Conservation (phyloP, 2,329 filamentous ascomycete species). For the Coniochaeta prunicola region DNA sequence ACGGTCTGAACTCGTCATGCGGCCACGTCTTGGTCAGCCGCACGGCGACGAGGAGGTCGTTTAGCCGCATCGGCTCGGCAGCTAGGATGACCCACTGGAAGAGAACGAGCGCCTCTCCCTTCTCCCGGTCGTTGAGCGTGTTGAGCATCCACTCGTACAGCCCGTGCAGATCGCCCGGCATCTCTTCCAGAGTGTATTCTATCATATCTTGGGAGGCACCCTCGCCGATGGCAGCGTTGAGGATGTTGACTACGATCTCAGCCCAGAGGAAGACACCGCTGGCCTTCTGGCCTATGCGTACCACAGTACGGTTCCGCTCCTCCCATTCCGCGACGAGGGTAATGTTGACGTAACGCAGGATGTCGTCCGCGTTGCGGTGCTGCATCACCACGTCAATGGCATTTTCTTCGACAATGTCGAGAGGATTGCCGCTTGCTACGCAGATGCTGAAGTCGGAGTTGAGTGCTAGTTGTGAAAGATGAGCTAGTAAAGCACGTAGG, state of each 20-base stretch:
- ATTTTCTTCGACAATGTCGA: constrained; percentile 13
- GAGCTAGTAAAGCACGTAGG: constrained; percentile 18
- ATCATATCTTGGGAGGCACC: constrained; percentile 24
- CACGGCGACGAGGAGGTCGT: constrained; percentile 22
- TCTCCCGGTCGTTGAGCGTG: constrained; percentile 20
- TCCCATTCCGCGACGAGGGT: constrained; percentile 24
- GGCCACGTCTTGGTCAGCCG: constrained; percentile 16
- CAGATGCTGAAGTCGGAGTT: constrained; percentile 26
- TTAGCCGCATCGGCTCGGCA: constrained; percentile 22
- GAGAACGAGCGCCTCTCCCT: constrained; percentile 19
- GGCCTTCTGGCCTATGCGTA: constrained; percentile 18
- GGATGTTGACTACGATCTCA: constrained; percentile 25
- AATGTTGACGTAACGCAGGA: constrained; percentile 21
- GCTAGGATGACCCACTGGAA: constrained; percentile 27
- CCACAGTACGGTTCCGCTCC: constrained; percentile 18
- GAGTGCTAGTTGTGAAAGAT: constrained; percentile 19
- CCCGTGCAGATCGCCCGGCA: constrained; percentile 22
- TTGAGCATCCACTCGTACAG: constrained; percentile 26
- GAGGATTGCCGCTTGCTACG: constrained; percentile 16
- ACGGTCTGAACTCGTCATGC: constrained; percentile 8
- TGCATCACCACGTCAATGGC: constrained; percentile 20
- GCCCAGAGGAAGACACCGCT: constrained; percentile 25
- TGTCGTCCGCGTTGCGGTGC: constrained; percentile 22
- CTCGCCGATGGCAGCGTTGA: constrained; percentile 26
- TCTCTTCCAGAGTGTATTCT: constrained; percentile 22